Evolutionary conservation across 2,329 filamentous ascomycete genomes (phyloP), one percentile per base, ranked within the genome.

Genomic region (Geosmithia putterillii): DNA sequence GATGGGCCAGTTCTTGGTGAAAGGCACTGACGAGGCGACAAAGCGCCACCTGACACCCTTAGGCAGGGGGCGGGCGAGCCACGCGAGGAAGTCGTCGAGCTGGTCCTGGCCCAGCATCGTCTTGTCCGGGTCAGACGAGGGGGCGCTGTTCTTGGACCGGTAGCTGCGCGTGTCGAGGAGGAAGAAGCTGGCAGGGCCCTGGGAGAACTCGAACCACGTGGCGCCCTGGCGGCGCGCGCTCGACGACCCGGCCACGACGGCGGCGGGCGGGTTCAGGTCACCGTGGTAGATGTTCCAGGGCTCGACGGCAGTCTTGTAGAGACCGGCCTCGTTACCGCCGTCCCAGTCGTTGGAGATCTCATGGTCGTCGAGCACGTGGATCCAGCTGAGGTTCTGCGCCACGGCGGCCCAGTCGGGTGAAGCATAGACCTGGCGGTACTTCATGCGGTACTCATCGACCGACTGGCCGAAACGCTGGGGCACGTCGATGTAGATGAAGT

Each of bases 301-400:
- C 47, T 94, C 87, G 38, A 85, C 77, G 4, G 90, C 89, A 0
- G 83, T 76, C 3, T 73, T 62, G 57, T 90, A 95, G 0, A 94
- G 75, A 6, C 86, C 85, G 0, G 86, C 88, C 14, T 76, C 82
- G 28, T 32, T 32, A 57, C 90, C 92, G 17, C 74, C 71, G 46
- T 83, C 79, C 88, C 89, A 96, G 63, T 96, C 92, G 53, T 98
- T 96, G 5, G 76, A 76, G 48, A 98, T 95, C 58, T 98, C 92
- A 55, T 98, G 92, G 58, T 98, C 92, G 56, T 98, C 92, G 7
- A 95, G 75, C 2, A 94, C 89, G 56, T 98, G 92, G 38, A 96
- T 86, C 92, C 92, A 98, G 53, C 89, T 94, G n/a, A 96, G 68
- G 44, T 87, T 81, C 51, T 83, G 72, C 1, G 79, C 79, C 10